phyloP scores from a whole-genome alignment of 2,329 filamentous ascomycete species.

The Xylaria sp. region DNA sequence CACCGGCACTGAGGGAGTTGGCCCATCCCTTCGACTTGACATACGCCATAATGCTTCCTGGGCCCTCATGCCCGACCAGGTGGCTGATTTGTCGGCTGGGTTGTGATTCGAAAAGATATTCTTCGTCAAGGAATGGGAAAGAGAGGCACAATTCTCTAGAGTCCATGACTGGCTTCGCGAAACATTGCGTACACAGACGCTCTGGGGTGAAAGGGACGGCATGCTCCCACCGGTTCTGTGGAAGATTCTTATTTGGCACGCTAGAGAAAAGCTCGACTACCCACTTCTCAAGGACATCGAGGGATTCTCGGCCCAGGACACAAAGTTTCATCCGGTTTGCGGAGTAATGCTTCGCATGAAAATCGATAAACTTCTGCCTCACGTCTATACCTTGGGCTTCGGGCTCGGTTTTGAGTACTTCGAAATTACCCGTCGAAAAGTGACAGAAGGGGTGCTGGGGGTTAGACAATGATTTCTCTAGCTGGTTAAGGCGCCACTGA shows the following conservation, averaged over 20 bases:
- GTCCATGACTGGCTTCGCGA: slow-evolving; percentile 91
- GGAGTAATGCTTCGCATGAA: slow-evolving; percentile 87
- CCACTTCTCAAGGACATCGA: slow-evolving; percentile 85
- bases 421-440: slow-evolving; percentile 87
- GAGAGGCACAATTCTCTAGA: slow-evolving; percentile 76
- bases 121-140: slow-evolving; percentile 86
- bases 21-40: slow-evolving; percentile 91
- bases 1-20: slow-evolving; percentile 78
- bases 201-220: slow-evolving; percentile 53
- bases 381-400: slow-evolving; percentile 81
- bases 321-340: slow-evolving; percentile 94
- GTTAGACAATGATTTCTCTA: slow-evolving; percentile 87
- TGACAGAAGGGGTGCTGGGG: slow-evolving; percentile 86
- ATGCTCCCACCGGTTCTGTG: slow-evolving; percentile 58
- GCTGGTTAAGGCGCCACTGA: slow-evolving; percentile 82
- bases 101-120: slow-evolving; percentile 75
- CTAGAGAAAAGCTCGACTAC: slow-evolving; percentile 79
- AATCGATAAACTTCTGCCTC: slow-evolving; percentile 88
- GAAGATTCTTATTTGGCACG: slow-evolving; percentile 79
- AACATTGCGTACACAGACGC: slow-evolving; percentile 69
- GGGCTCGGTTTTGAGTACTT: slow-evolving; percentile 82
- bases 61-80: slow-evolving; percentile 88
- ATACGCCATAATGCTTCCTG: slow-evolving; percentile 87
- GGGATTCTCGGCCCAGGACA: slow-evolving; percentile 76
- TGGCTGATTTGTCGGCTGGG: slow-evolving; percentile 87